Conservation (phyloP, 139 green algal genomes). For the Picochlorum costavermella region DNA sequence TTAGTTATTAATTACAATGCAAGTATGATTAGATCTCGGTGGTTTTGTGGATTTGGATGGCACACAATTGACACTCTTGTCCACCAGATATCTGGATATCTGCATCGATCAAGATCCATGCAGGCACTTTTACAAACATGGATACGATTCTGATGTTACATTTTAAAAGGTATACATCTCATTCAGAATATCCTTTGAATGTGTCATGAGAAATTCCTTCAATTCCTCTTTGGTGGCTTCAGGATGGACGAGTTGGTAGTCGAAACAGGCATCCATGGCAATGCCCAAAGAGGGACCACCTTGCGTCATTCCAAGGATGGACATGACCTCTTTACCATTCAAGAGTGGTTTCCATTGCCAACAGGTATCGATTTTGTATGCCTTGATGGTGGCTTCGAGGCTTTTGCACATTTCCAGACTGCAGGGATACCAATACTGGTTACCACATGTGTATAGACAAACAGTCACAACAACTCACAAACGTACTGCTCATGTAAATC, state of each 20-base stretch:
- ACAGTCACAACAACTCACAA: neutral
- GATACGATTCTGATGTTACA: slow-evolving; percentile 2
- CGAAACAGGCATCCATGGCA: slow-evolving; percentile 39
- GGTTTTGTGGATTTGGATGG: too few relatives aligned
- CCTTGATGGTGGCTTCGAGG: slow-evolving; percentile 33
- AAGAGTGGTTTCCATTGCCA: slow-evolving; percentile 65
- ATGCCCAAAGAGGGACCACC: slow-evolving; percentile 49
- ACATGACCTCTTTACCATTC: slow-evolving; percentile 54
- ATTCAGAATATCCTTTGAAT: slow-evolving; percentile 3
- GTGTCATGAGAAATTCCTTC: slow-evolving; percentile 5
- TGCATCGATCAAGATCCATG: too few relatives aligned
- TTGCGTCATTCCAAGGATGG: slow-evolving; percentile 40
- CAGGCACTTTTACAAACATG: too few relatives aligned
- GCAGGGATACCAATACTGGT: neutral
- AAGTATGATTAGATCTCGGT: too few relatives aligned
- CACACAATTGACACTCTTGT: too few relatives aligned
- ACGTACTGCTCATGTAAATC: slow-evolving; percentile 2
- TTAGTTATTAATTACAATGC: too few relatives aligned
- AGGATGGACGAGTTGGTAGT: slow-evolving; percentile 71
- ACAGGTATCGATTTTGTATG: slow-evolving; percentile 46
- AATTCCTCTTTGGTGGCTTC: slow-evolving; percentile 39
- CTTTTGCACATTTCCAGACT: slow-evolving; percentile 21
- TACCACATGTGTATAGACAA: too few relatives aligned
- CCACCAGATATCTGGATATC: too few relatives aligned
- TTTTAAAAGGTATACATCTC: slow-evolving; percentile 3